Percentiles rank a stretch among this genome's conserved stretches.
phyloP scores from a whole-genome alignment of 2,329 filamentous ascomycete genomes.

The Fusarium sp. region DNA sequence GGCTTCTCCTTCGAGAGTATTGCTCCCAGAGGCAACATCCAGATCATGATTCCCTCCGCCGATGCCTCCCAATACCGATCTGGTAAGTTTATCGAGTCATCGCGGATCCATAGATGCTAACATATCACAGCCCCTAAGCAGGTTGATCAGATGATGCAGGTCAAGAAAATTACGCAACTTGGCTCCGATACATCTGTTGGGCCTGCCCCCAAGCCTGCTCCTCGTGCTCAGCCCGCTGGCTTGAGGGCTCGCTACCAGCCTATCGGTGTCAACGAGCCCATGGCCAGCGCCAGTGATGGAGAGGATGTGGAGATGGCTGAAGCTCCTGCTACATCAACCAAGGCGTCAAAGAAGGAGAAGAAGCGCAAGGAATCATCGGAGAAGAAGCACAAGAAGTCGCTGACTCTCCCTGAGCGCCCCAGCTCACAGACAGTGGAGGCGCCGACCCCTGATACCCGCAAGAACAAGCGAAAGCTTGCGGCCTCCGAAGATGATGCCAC shows the following conservation, averaged over 20 bases:
- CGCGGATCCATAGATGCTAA: slow-evolving; percentile 15
- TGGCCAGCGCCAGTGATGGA: slow-evolving; percentile 58
- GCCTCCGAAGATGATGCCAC: slow-evolving; percentile 54
- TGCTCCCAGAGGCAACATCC: slow-evolving; percentile 63
- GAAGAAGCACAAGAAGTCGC: slow-evolving; percentile 50
- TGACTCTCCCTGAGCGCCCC: slow-evolving; percentile 11
- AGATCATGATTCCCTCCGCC: slow-evolving; percentile 70
- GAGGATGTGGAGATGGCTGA: slow-evolving; percentile 60
- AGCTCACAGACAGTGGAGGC: slow-evolving; percentile 32
- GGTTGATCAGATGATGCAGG: slow-evolving; percentile 71
- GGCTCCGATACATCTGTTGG: slow-evolving; percentile 55
- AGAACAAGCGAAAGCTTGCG: slow-evolving; percentile 54
- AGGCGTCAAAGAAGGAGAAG: slow-evolving; percentile 51
- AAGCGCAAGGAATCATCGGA: slow-evolving; percentile 45
- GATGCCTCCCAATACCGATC: slow-evolving; percentile 65
- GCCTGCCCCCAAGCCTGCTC: slow-evolving; percentile 61
- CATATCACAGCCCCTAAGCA: slow-evolving; percentile 49
- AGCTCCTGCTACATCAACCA: slow-evolving; percentile 48
- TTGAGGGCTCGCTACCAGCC: slow-evolving; percentile 76
- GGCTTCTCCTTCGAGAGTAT: slow-evolving; percentile 66
- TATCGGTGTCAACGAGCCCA: slow-evolving; percentile 63
- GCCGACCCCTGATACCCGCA: slow-evolving; percentile 46
- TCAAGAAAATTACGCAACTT: slow-evolving; percentile 72
- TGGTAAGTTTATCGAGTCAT: slow-evolving; percentile 56
- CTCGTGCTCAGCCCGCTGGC: slow-evolving; percentile 74